Conservation (phyloP, 1,284 basidiomycete genomes). For the Boletus semigastroideus region DNA sequence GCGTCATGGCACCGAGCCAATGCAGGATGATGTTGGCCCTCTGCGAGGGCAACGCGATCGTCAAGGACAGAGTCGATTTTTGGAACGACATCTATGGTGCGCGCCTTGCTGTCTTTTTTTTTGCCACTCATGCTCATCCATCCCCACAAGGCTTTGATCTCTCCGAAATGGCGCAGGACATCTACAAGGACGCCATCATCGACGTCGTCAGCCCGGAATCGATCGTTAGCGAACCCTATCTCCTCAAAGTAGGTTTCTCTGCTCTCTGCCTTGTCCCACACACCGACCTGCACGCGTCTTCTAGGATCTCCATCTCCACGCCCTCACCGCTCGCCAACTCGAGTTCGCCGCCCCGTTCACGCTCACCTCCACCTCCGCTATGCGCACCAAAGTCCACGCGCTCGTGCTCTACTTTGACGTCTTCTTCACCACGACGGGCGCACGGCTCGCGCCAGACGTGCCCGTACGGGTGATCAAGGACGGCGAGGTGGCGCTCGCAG, state of each 20-base stretch:
- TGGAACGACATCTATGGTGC: slow-evolving; percentile 91
- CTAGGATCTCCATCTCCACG: slow-evolving; percentile 71
- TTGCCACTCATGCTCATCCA: neutral
- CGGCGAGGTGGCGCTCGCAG: slow-evolving; percentile 63
- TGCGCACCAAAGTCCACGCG: slow-evolving; percentile 69
- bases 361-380: slow-evolving; percentile 58
- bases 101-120: too few species aligned
- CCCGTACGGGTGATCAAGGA: slow-evolving; percentile 55
- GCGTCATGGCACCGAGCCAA: slow-evolving; percentile 92
- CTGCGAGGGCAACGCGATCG: slow-evolving; percentile 73
- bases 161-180: slow-evolving; percentile 68
- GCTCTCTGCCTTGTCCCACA: neutral
- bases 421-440: slow-evolving; percentile 75
- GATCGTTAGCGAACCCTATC: slow-evolving; percentile 65
- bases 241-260: slow-evolving; percentile 57
- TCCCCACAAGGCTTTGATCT: slow-evolving; percentile 74
- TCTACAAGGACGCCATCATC: slow-evolving; percentile 79
- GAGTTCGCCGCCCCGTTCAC: slow-evolving; percentile 79
- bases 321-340: slow-evolving; percentile 67
- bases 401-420: slow-evolving; percentile 95
- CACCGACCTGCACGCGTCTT: neutral
- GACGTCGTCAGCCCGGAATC: slow-evolving; percentile 75
- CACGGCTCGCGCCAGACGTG: slow-evolving; percentile 50
- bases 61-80: slow-evolving; percentile 81
- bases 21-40: slow-evolving; percentile 83